phyloP scores from a whole-genome alignment of 306 rosid genomes.

The Delonix regia region DNA sequence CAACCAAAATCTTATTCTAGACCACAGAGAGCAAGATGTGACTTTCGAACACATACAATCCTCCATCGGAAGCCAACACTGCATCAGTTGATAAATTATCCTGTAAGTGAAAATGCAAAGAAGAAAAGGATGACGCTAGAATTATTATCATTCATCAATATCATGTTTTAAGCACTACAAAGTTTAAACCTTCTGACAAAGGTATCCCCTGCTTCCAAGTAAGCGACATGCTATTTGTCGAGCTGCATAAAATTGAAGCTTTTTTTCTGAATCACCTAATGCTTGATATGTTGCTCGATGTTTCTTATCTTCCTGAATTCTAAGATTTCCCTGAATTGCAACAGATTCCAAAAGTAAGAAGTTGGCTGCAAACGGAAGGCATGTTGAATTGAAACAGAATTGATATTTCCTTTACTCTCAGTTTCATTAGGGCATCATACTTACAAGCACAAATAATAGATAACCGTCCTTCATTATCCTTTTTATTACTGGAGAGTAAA shows the following conservation, averaged over 20 bases:
- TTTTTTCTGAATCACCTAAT: conserved; percentile 74
- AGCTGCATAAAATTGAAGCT: conserved; percentile 82
- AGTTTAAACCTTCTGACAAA: conserved; percentile 81
- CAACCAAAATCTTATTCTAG: conserved; percentile 79
- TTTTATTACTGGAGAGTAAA: neutral
- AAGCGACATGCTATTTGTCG: conserved; percentile 94
- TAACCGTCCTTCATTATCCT: neutral
- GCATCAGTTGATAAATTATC: conserved; percentile 24
- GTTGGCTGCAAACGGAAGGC: neutral
- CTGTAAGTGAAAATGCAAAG: conserved; percentile 3
- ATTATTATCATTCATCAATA: conserved; percentile 13
- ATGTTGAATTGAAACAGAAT: neutral
- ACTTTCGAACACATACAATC: conserved; percentile 88
- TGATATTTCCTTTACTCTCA: neutral
- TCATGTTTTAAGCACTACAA: neutral
- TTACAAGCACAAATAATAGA: neutral
- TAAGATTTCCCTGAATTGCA: conserved; percentile 59
- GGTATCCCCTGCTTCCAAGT: conserved; percentile 91
- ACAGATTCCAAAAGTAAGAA: conserved; percentile 7
- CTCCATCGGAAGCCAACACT: conserved; percentile 95
- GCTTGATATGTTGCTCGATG: conserved; percentile 82
- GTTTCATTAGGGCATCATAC: neutral
- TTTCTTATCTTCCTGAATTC: conserved; percentile 74
- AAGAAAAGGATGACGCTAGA: conserved; percentile 1
- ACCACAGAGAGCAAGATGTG: conserved; percentile 56